A percentile compares a stretch with the other conserved stretches of the same genome.
These are phyloP conservation scores for Sporisorium graminicola DNA, from an alignment of 1,284 basidiomycete genomes.

Conservation along the genomic window DNA sequence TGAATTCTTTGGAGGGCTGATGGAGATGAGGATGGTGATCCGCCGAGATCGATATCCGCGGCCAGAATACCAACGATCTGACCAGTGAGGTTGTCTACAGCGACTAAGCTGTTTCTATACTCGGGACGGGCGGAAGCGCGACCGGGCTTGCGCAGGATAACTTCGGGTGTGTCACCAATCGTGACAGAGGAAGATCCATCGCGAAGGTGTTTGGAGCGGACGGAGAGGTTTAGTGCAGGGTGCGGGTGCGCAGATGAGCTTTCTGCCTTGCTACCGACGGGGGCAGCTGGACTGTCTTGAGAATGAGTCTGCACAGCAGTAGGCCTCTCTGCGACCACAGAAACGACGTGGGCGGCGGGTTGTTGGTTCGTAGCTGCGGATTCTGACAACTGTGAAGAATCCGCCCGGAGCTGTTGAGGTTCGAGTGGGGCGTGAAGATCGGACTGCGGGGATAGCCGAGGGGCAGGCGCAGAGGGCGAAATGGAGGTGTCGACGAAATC, in stretches of 20 bases:
- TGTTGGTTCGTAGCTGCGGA: too few relatives aligned
- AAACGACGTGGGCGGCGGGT: neutral
- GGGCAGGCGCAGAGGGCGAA: neutral
- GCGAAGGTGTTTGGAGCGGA: slow-evolving; percentile 22
- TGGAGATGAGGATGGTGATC: neutral
- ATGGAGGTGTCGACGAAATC: neutral
- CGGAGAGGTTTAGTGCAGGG: neutral
- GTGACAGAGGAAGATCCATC: slow-evolving; percentile 19
- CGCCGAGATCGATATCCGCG: slow-evolving; percentile 37
- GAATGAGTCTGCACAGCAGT: neutral
- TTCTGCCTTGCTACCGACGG: neutral
- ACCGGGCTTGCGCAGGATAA: slow-evolving; percentile 7
- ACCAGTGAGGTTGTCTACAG: slow-evolving; percentile 59
- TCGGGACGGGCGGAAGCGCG: slow-evolving; percentile 8
- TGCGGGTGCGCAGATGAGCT: neutral
- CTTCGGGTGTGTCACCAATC: slow-evolving; percentile 16
- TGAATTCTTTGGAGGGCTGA: neutral
- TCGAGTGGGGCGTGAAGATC: neutral
- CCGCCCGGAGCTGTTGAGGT: neutral
- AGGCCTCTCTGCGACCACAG: neutral
- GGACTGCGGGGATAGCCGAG: slow-evolving; percentile 10
- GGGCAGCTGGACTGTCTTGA: neutral
- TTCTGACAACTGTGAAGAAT: neutral
- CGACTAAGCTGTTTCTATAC: slow-evolving; percentile 57
- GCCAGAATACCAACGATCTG: slow-evolving; percentile 56